Base-by-base conservation (phyloP, 1,139 yeast species). In the Meyerozyma guilliermondii region DNA sequence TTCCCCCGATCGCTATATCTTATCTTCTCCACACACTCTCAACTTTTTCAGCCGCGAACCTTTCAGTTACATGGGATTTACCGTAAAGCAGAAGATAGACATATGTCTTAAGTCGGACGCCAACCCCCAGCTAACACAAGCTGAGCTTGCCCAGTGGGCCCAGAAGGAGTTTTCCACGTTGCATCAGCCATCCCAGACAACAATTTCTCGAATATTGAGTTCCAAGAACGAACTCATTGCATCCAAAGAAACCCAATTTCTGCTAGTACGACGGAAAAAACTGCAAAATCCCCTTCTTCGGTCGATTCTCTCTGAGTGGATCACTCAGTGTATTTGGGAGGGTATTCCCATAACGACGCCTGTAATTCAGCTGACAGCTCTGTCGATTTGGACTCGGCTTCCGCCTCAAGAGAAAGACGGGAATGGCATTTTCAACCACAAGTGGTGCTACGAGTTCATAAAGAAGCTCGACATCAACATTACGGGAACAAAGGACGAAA, bases 91-190 rank as follows among this genome's bases (percentile, higher is more conserved):
- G 51, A 78, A 81, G 59, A 80, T 80, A 35, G 85, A 80, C 51
- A 80, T 81, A 43, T 81, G 86, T 53, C 71, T 81, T 41, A 78
- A 80, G 70, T 78, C 85, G 16, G 86, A 81, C 56, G 66, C 82
- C 16, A 76, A 78, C 49, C 86, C 86, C 1, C 72, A 73, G 28
- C 78, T 82, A 85, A 81, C 86, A 2, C 87, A 81, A 55, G 68
- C 73, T n/a, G 85, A 81, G 49, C 57, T 81, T 40, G 87, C 87
- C 1, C 56, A 61, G 31, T 81, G 87, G 87, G 86, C 86, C 0
- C 74, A 76, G 58, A 63, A 65, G 27, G 67, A 77, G 30, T 78
- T 78, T 54, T 76, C 76, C 35, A 62, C 79, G 3, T 57, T 63
- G 1, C 76, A 66, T 48, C 74, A 81, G 2, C 86, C 87, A 0